phyloP scores from a whole-genome alignment of 192 early-diverging fungal species.

The Entophlyctis luteolus region DNA sequence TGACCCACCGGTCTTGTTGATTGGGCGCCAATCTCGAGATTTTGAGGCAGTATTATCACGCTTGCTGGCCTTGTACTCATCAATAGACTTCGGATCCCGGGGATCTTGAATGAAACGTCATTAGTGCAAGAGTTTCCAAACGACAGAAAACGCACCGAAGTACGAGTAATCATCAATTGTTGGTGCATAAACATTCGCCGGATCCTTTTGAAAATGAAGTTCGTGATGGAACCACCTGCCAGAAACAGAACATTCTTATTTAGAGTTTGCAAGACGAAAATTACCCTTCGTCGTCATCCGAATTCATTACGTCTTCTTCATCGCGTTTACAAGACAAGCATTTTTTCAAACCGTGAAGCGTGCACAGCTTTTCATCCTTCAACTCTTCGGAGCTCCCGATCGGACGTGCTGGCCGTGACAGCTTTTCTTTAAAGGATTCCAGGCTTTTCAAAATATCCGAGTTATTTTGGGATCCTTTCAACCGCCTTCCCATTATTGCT shows the following conservation, averaged over 20 bases:
- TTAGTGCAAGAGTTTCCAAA: not conserved
- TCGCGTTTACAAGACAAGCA: slow-evolving; percentile 69
- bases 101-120: not conserved
- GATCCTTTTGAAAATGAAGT: slow-evolving; percentile 71
- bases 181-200: slow-evolving; percentile 49
- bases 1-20: too few species aligned
- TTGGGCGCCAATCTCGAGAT: too few species aligned
- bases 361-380: slow-evolving; percentile 44
- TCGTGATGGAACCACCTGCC: slow-evolving; percentile 71
- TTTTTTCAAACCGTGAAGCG: slow-evolving; percentile 63
- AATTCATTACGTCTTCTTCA: slow-evolving; percentile 40
- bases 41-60: not conserved
- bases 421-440: slow-evolving; percentile 18
- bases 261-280: not conserved
- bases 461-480: slow-evolving; percentile 8
- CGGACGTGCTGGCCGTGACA: not conserved
- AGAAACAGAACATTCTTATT: not conserved
- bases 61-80: not conserved
- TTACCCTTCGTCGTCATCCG: slow-evolving; percentile 48
- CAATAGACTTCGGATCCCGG: not conserved
- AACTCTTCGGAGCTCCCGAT: not conserved
- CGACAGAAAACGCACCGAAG: too few species aligned
- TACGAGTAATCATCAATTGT: slow-evolving; percentile 49
- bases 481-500: slow-evolving; percentile 5
- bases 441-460: slow-evolving; percentile 9